Conservation (phyloP, 176 grass and related monocot species). For the Elaeis guineensis region DNA sequence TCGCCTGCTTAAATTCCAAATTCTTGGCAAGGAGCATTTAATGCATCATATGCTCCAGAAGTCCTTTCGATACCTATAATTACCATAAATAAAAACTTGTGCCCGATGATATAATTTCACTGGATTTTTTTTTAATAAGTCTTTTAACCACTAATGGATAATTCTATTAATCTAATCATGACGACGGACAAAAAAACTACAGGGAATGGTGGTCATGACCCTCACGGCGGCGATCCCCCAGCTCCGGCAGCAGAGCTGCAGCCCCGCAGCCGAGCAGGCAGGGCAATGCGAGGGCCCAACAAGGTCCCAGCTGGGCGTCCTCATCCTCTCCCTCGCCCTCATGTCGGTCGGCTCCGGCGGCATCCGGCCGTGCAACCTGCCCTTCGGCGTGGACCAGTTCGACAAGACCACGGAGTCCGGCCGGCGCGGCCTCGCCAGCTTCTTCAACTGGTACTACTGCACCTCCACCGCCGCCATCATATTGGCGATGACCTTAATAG, state of each 20-base stretch:
- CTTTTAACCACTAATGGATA: no score
- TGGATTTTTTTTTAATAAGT: no score
- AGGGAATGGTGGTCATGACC: slow-evolving; percentile 15
- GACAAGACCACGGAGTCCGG: slow-evolving; percentile 7
- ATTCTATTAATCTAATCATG: no score
- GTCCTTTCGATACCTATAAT: no score
- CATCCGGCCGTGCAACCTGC: slow-evolving; percentile 21
- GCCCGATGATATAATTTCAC: no score
- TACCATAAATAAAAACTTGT: no score
- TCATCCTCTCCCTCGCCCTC: slow-evolving; percentile 26
- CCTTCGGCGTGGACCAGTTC: slow-evolving; percentile 33
- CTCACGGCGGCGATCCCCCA: not conserved
- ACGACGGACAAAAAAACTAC: not conserved
- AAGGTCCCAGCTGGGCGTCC: slow-evolving; percentile 20
- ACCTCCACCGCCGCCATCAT: slow-evolving; percentile 36
- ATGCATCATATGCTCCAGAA: no score
- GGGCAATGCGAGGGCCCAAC: slow-evolving; percentile 22
- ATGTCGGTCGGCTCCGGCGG: slow-evolving; percentile 14
- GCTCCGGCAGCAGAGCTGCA: slow-evolving; percentile 4
- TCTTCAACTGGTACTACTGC: slow-evolving; percentile 39
- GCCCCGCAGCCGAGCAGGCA: slow-evolving; percentile 15
- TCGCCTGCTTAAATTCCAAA: no score
- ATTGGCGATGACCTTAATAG: slow-evolving; percentile 33
- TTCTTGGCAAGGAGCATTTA: no score
- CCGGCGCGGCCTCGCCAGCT: slow-evolving; percentile 12